Evolutionary conservation across 768 basidiomycete genomes (phyloP), one percentile per base, ranked within the genome.

Genomic region (Neoboletus subvelutipes): DNA sequence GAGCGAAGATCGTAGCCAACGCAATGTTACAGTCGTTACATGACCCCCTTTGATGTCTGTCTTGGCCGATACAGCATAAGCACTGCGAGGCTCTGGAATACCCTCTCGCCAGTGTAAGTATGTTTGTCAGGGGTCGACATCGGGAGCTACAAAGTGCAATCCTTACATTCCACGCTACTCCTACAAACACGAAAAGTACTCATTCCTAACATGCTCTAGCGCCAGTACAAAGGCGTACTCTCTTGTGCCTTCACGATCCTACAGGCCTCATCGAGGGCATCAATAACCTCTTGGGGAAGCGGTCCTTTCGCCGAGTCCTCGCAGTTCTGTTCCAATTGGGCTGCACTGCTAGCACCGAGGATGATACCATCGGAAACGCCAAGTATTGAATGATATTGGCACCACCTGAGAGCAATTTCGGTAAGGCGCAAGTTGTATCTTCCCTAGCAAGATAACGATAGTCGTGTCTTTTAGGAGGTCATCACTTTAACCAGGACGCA

Each of bases 401-500:
- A 73, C 85, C 85, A 87, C n/a, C 85, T 75, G 46, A 85, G 70
- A 1, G 84, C 82, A 4, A 83, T 75, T 68, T 86, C 83, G 3
- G 78, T 74, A 54, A 83, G 69, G 0, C 78, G 76, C 4, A 86
- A 65, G 42, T 69, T 59, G 57, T 84, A 72, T 48, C 76, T 78
- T 36, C 76, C 54, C 62, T 62, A 36, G 24, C 28, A 41, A 15
- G 28, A 37, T 15, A 7, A 41, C 0, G 4, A 15, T 15, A 17
- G 18, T 9, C n/a, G 11, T 22, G 13, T 47, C 17, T 18, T 17
- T 39, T 20, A 34, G 28, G 47, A n/a, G 18, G 2, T 20, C 3
- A 28, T 34, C 24, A 3, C 42, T 24, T 24, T 10, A 17, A 37
- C 4, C 1, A 10, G 3, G 37, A 37, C 9, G 9, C 4, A 41